Evolutionary conservation across 2,329 filamentous ascomycete genomes (phyloP).

Genomic region (Paecilomyces fulvus): DNA sequence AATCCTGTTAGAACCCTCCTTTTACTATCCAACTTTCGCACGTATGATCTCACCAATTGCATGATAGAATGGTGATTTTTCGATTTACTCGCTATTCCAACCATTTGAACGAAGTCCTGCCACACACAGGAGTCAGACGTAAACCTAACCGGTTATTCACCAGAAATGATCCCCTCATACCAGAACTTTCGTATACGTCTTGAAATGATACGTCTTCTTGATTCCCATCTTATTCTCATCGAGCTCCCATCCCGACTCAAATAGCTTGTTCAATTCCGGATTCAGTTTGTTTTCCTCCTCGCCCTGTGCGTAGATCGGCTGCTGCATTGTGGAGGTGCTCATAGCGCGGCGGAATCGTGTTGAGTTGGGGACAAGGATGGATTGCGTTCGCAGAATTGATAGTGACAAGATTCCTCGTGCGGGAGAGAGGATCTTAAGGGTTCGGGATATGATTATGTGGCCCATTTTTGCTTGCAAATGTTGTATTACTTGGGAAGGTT

Average conservation of each 20-base stretch:
- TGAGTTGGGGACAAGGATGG: background rate
- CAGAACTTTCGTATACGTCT: slow-evolving; percentile 30
- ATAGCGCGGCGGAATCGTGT: background rate
- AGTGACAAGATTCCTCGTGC: background rate
- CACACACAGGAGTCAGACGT: background rate
- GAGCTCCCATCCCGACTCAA: slow-evolving; percentile 21
- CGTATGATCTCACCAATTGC: background rate
- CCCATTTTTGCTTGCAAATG: background rate
- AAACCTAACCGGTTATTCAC: background rate
- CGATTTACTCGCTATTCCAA: background rate
- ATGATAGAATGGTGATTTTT: background rate
- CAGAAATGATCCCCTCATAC: slow-evolving; percentile 10
- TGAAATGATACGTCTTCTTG: slow-evolving; percentile 31
- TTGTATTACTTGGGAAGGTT: background rate
- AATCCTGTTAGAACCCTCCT: background rate
- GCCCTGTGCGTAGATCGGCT: background rate
- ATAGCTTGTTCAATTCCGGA: background rate
- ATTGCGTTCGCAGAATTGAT: background rate
- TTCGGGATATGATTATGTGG: background rate
- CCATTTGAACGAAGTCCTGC: background rate
- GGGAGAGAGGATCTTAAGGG: background rate
- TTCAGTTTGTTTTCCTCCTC: background rate
- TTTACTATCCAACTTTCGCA: background rate
- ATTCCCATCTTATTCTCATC: slow-evolving; percentile 26
- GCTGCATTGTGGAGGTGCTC: background rate